phyloP scores from a whole-genome alignment of 441 rosid genomes.

The Gossypium gossypioides region DNA sequence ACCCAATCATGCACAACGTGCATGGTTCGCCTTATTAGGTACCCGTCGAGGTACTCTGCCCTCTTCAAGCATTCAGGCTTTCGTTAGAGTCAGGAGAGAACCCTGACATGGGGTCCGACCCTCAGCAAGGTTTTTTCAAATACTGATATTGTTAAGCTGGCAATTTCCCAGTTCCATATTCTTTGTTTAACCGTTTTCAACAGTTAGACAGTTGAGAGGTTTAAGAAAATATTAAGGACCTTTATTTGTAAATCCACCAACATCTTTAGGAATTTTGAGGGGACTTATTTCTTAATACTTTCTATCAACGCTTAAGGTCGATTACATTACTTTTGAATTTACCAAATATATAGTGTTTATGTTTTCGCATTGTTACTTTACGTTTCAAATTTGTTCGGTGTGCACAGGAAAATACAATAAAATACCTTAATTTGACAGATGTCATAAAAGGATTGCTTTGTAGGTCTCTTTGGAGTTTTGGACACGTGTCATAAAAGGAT shows the following conservation, averaged over 20 bases:
- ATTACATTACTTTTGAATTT: too few relatives aligned
- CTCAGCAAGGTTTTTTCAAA: neutral
- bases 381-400: neutral
- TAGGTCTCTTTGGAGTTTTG: too few relatives aligned
- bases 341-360: too few relatives aligned
- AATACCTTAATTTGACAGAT: constrained; percentile 15
- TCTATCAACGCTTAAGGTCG: too few relatives aligned
- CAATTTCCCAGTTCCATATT: neutral
- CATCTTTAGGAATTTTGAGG: neutral
- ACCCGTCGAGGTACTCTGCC: too few relatives aligned
- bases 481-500: too few relatives aligned
- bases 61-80: too few relatives aligned
- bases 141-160: neutral
- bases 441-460: too few relatives aligned
- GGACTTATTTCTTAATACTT: neutral
- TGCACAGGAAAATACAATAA: neutral
- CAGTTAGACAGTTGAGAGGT: neutral
- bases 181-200: neutral
- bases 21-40: too few relatives aligned
- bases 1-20: too few relatives aligned
- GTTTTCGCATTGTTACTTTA: neutral
- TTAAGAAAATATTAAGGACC: neutral
- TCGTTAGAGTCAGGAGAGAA: too few relatives aligned
- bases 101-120: too few relatives aligned
- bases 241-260: neutral